Percentiles rank a stretch among this genome's conserved stretches.
phyloP scores from a whole-genome alignment of 805 yeast species.

The Ogataea neopini region DNA sequence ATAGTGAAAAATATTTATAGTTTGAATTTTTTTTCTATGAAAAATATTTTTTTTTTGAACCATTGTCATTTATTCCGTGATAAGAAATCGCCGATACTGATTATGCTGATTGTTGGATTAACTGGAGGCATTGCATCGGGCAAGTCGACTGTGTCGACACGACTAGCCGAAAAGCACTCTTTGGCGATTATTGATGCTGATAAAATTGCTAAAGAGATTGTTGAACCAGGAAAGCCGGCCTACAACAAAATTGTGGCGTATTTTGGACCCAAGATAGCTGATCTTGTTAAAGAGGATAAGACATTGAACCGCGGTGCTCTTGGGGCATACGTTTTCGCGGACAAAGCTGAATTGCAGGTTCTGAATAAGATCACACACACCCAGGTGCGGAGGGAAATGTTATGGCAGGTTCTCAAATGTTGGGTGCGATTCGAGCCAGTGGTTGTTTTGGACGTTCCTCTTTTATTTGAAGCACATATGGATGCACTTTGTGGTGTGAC shows the following conservation, averaged over 20 bases:
- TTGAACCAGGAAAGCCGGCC: constrained; percentile 75
- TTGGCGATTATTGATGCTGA: constrained; percentile 86
- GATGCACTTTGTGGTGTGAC: constrained; percentile 70
- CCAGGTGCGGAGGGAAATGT: constrained; percentile 70
- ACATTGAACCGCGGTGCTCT: constrained; percentile 68
- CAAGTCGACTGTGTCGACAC: constrained; percentile 80
- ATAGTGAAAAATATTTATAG: background rate
- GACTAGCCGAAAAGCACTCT: constrained; percentile 50
- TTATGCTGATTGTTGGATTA: constrained; percentile 88
- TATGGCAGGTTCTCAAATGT: constrained; percentile 51
- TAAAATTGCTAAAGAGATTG: constrained; percentile 80
- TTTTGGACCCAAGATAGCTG: constrained; percentile 57
- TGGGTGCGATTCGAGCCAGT: constrained; percentile 60
- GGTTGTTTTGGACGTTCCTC: constrained; percentile 86
- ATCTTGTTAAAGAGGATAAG: constrained; percentile 47
- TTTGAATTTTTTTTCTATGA: background rate
- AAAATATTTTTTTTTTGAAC: background rate
- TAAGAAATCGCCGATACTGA: background rate
- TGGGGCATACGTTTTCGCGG: constrained; percentile 77
- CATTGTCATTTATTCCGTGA: background rate
- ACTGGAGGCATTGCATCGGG: constrained; percentile 99
- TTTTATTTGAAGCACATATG: constrained; percentile 78
- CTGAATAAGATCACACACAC: constrained; percentile 87
- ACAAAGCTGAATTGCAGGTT: constrained; percentile 54
- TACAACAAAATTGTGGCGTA: constrained; percentile 62